These are phyloP conservation scores for Intubia oerlemansii DNA, from an alignment of 2,329 filamentous ascomycete species.

Conservation along the genomic window DNA sequence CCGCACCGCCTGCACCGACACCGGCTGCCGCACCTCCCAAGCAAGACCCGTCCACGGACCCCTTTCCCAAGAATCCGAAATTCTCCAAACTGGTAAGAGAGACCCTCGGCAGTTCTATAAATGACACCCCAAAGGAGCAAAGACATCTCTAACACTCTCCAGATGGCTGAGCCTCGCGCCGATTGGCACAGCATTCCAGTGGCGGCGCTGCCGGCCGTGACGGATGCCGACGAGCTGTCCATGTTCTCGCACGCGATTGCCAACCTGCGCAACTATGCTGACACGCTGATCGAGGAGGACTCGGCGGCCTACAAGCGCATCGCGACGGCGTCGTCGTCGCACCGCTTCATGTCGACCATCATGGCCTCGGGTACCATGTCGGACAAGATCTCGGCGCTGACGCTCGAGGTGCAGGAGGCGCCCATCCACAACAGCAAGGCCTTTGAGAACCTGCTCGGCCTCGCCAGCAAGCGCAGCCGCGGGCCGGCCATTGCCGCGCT, in stretches of 20 bases:
- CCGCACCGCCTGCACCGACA: too few species aligned
- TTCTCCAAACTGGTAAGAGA: constrained; percentile 20
- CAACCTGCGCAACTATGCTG: constrained; percentile 46
- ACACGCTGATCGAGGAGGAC: constrained; percentile 55
- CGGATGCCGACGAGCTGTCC: constrained; percentile 22
- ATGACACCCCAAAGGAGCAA: too few species aligned
- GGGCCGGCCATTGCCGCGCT: constrained; percentile 85
- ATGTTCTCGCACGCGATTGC: constrained; percentile 22
- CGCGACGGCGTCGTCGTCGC: constrained; percentile 60
- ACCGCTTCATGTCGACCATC: constrained; percentile 92
- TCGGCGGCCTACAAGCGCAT: constrained; percentile 53
- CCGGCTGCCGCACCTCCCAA: too few species aligned
- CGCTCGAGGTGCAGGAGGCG: constrained; percentile 85
- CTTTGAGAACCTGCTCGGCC: constrained; percentile 58
- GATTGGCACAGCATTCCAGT: constrained; percentile 32
- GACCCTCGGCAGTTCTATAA: too few species aligned
- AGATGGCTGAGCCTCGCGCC: constrained; percentile 32
- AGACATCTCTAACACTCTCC: background rate
- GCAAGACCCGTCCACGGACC: constrained; percentile 8
- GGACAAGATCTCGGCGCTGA: constrained; percentile 90
- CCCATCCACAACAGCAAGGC: constrained; percentile 82
- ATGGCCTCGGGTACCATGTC: constrained; percentile 92
- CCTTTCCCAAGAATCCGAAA: constrained; percentile 8
- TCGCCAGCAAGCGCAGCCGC: constrained; percentile 87
- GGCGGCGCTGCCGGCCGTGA: constrained; percentile 20